These are phyloP conservation scores for Rhodotorula paludigena DNA, from an alignment of 768 basidiomycete species.

Conservation along the genomic window DNA sequence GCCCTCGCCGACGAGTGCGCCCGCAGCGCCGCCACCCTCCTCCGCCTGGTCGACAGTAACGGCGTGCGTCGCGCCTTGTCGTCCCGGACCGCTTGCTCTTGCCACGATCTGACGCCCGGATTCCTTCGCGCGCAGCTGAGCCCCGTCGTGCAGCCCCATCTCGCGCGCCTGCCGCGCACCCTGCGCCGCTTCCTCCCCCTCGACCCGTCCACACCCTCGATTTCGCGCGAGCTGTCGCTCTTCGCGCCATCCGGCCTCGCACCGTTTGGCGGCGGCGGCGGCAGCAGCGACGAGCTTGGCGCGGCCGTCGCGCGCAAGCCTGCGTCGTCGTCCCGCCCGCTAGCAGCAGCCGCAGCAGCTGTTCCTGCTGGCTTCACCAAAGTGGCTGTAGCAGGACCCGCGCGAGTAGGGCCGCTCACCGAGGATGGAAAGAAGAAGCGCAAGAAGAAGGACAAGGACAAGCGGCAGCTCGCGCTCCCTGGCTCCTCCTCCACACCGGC, in stretches of 20 bases:
- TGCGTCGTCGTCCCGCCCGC: no score
- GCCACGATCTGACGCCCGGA: no score
- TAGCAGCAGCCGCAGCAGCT: no score
- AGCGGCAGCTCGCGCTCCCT: no score
- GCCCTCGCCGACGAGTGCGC: slow-evolving; percentile 19
- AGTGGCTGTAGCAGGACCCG: no score
- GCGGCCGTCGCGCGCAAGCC: background rate
- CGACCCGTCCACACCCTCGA: background rate
- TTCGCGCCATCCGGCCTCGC: background rate
- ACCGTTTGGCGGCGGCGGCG: background rate
- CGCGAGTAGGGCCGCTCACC: no score
- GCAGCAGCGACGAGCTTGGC: background rate
- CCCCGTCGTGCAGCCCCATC: background rate
- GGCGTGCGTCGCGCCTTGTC: slow-evolving; percentile 2
- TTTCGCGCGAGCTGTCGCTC: background rate
- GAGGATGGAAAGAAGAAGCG: no score
- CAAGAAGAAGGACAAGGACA: no score
- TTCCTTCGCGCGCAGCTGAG: slow-evolving; percentile 1
- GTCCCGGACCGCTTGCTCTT: background rate
- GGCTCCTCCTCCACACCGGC: no score
- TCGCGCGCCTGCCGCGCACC: background rate
- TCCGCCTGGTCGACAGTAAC: slow-evolving; percentile 16
- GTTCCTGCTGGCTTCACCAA: no score
- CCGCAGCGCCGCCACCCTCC: background rate
- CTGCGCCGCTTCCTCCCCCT: slow-evolving; percentile 9